phyloP scores from a whole-genome alignment of 2,329 filamentous ascomycete species.

The Colletotrichum euphorbiae region DNA sequence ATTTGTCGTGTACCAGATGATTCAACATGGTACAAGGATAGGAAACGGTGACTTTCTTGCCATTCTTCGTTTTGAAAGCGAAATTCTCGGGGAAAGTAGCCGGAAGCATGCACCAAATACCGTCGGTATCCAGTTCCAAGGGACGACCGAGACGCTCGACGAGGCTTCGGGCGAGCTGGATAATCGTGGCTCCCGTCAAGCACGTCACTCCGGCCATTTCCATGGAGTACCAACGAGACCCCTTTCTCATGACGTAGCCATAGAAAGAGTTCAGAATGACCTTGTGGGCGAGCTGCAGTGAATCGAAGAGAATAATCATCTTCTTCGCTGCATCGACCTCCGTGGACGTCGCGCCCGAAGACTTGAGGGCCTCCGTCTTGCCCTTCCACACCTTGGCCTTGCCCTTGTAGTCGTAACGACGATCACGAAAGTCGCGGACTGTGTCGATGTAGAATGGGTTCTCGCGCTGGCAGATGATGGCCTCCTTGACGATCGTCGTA shows the following conservation, averaged over 20 bases:
- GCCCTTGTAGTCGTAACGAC: conserved; percentile 98
- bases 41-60: conserved; percentile 95
- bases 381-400: conserved; percentile 99
- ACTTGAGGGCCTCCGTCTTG: conserved; percentile 89
- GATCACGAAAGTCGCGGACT: conserved; percentile 94
- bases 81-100: conserved; percentile 98
- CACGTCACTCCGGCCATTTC: conserved; percentile 99
- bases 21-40: conserved; percentile 99
- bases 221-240: conserved; percentile 98
- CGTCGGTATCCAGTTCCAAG: conserved; percentile 94
- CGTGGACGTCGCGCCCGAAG: conserved; percentile 76
- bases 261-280: conserved; percentile 99
- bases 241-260: conserved; percentile 99
- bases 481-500: conserved; percentile 91
- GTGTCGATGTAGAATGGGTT: conserved; percentile 99
- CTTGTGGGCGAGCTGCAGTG: conserved; percentile 95
- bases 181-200: conserved; percentile 94
- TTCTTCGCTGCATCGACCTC: conserved; percentile 97
- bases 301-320: conserved; percentile 97
- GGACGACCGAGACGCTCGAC: conserved; percentile 94
- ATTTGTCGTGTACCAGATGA: conserved; percentile 92
- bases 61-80: conserved; percentile 90
- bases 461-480: conserved; percentile 97
- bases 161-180: conserved; percentile 92
- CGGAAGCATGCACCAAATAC: conserved; percentile 99